phyloP scores from a whole-genome alignment of 179 eudicot genomes.

The Amaranthus tricolor region DNA sequence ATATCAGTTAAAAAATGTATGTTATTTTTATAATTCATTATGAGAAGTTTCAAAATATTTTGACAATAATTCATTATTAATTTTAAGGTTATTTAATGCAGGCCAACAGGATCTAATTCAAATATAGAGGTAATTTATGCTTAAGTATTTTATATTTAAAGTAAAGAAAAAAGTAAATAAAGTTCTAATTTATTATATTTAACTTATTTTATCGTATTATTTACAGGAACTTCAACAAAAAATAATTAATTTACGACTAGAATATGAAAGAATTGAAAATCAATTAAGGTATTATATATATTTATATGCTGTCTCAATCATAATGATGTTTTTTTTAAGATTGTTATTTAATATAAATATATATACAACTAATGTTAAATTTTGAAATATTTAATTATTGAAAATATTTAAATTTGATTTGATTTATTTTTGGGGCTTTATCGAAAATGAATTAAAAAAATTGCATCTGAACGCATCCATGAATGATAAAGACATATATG shows the following conservation, averaged over 20 bases:
- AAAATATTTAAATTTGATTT: neutral
- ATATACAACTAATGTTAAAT: too few relatives aligned
- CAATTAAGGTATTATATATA: conserved; percentile 40
- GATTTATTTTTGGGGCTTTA: neutral
- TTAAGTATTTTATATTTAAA: neutral
- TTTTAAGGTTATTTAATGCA: conserved; percentile 16
- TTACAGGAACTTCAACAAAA: conserved; percentile 59
- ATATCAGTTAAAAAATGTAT: neutral
- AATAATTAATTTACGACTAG: conserved; percentile 45
- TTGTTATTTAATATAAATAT: too few relatives aligned
- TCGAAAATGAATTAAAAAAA: neutral
- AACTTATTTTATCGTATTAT: neutral
- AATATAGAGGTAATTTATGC: conserved; percentile 32
- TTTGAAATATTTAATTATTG: neutral
- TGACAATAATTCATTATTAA: neutral
- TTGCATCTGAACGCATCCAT: too few relatives aligned
- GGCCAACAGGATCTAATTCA: conserved; percentile 37
- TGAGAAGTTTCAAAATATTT: too few relatives aligned
- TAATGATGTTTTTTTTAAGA: too few relatives aligned
- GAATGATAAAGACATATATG: too few relatives aligned
- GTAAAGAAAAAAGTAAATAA: neutral
- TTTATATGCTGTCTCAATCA: neutral
- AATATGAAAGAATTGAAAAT: conserved; percentile 47
- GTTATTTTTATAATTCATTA: neutral
- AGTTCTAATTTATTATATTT: too few relatives aligned